Percentiles rank a stretch among this genome's conserved stretches.
Conservation (phyloP, 768 basidiomycete species). For the Lentinula guzmanii region DNA sequence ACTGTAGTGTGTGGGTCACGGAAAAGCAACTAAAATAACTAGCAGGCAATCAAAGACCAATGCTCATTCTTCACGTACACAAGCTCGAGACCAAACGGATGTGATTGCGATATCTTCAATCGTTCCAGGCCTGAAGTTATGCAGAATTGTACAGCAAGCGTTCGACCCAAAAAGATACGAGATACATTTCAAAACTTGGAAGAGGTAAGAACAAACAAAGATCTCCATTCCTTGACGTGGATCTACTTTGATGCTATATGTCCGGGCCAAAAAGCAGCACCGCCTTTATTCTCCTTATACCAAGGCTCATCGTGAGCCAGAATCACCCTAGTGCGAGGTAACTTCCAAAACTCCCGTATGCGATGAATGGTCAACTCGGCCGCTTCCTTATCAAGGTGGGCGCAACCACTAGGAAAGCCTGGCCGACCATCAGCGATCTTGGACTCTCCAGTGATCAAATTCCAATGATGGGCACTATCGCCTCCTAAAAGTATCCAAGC, state of each 20-base stretch:
- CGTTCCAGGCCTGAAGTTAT: too few species aligned
- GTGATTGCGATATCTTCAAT: background rate
- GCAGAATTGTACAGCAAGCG: too few species aligned
- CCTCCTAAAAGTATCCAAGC: constrained; percentile 52
- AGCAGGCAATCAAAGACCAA: background rate
- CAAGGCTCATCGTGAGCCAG: constrained; percentile 50
- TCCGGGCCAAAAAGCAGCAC: constrained; percentile 36
- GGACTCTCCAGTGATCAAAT: constrained; percentile 39
- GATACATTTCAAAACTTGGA: background rate
- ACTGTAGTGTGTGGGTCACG: background rate
- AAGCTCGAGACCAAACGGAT: too few species aligned
- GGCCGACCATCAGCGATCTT: constrained; percentile 27
- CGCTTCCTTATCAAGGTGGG: constrained; percentile 34
- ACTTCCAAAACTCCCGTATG: constrained; percentile 29
- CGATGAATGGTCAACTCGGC: constrained; percentile 36
- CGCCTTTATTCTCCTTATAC: constrained; percentile 41
- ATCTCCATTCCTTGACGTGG: background rate
- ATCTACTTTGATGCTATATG: background rate
- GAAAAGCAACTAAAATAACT: background rate
- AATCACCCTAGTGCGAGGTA: constrained; percentile 37
- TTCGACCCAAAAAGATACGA: background rate
- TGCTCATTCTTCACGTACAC: background rate
- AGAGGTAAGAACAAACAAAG: background rate
- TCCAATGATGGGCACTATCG: constrained; percentile 52
- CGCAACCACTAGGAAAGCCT: constrained; percentile 25